Evolutionary conservation across 805 yeast species (phyloP).

Genomic region (Sugiyamaella floridensis): DNA sequence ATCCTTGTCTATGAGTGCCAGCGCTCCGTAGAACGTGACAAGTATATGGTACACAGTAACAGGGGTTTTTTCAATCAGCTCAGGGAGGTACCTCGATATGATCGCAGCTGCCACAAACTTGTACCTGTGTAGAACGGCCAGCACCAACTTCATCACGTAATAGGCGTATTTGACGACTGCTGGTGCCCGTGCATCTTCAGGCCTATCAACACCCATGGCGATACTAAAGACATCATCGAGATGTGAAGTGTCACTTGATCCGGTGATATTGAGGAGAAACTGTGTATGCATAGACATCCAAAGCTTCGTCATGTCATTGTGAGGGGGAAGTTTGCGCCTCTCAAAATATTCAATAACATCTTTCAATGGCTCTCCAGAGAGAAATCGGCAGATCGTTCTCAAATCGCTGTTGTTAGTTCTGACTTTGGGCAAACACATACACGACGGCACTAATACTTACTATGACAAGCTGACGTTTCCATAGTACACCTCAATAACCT

Average conservation of each 20-base stretch:
- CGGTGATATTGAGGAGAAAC: constrained; percentile 18
- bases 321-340: constrained; percentile 14
- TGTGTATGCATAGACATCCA: constrained; percentile 21
- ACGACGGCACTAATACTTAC: constrained; percentile 5
- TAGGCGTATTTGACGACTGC: constrained; percentile 19
- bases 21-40: constrained; percentile 23
- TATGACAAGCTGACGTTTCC: constrained; percentile 21
- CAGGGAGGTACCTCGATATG: constrained; percentile 17
- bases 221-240: constrained; percentile 12
- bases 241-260: constrained; percentile 16
- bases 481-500: constrained; percentile 20
- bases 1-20: constrained; percentile 24
- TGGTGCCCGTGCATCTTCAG: constrained; percentile 9
- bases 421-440: too few relatives aligned
- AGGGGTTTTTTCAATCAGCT: constrained; percentile 17
- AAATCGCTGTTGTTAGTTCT: constrained; percentile 13
- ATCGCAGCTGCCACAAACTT: constrained; percentile 20
- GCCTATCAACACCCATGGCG: constrained; percentile 1
- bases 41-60: constrained; percentile 22
- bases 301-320: constrained; percentile 12
- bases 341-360: constrained; percentile 16
- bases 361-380: constrained; percentile 21
- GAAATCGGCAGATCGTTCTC: constrained; percentile 21
- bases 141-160: constrained; percentile 16
- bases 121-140: constrained; percentile 21